Percentiles rank a stretch among this genome's conserved stretches.
Evolutionary conservation across 1,284 basidiomycete species (phyloP).

Genomic region (Stygiomarasmius scandens): DNA sequence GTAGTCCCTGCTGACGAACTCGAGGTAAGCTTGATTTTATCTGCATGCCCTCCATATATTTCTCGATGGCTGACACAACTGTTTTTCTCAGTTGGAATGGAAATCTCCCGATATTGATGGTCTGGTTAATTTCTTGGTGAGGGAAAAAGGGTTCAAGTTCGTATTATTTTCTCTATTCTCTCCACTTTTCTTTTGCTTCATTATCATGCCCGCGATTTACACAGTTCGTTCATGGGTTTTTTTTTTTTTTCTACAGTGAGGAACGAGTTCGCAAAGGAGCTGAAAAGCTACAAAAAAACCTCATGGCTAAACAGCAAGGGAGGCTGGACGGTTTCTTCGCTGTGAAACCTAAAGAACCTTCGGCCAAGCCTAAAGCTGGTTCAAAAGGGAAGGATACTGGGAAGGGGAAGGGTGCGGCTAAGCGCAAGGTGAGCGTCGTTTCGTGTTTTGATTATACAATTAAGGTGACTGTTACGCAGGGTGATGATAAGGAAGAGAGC

Average conservation of each 20-base stretch:
- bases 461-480: constrained; percentile 24
- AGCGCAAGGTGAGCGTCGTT: constrained; percentile 63
- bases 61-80: neutral
- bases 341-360: constrained; percentile 58
- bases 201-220: too few relatives aligned
- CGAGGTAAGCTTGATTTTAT: constrained; percentile 57
- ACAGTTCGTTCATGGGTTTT: too few relatives aligned
- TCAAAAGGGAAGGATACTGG: constrained; percentile 26
- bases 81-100: constrained; percentile 80
- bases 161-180: constrained; percentile 24
- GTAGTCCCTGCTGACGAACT: constrained; percentile 85
- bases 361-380: constrained; percentile 27
- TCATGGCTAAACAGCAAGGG: constrained; percentile 94
- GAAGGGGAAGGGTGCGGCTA: constrained; percentile 42
- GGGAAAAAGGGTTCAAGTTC: constrained; percentile 96
- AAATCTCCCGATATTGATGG: constrained; percentile 92
- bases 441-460: neutral
- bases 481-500: constrained; percentile 40
- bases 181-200: neutral
- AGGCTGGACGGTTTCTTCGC: constrained; percentile 95
- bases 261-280: constrained; percentile 95
- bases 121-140: constrained; percentile 92
- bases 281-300: constrained; percentile 87
- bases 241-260: constrained; percentile 59
- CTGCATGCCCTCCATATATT: neutral